Conservation (phyloP, 2,329 filamentous ascomycete genomes). For the Trichoderma endophyticum region DNA sequence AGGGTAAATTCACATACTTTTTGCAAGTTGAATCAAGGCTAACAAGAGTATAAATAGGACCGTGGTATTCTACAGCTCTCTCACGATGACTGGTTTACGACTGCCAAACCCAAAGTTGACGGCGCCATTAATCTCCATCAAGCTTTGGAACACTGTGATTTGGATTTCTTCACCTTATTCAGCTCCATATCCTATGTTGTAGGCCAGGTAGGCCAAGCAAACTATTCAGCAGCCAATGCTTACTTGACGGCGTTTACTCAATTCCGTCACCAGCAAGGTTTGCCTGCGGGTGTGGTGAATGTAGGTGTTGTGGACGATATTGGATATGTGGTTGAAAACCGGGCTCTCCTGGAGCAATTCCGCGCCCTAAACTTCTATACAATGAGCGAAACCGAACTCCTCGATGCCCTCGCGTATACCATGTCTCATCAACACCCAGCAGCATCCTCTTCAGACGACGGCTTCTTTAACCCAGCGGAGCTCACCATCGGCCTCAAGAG, state of each 20-base stretch:
- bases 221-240: constrained; percentile 39
- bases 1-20: not conserved
- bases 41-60: not conserved
- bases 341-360: constrained; percentile 15
- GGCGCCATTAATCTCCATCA: constrained; percentile 35
- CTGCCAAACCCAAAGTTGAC: constrained; percentile 29
- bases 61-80: not conserved
- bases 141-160: constrained; percentile 8
- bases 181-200: constrained; percentile 28
- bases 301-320: constrained; percentile 37
- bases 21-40: not conserved
- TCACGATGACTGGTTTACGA: constrained; percentile 27
- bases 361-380: constrained; percentile 12
- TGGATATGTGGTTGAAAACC: constrained; percentile 33
- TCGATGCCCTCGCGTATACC: constrained; percentile 4
- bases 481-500: constrained; percentile 18
- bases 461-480: not conserved
- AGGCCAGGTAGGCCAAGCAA: constrained; percentile 30
- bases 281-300: constrained; percentile 39
- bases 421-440: constrained; percentile 13
- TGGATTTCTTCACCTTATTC: constrained; percentile 33
- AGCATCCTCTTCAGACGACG: not conserved
- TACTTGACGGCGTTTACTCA: constrained; percentile 40
- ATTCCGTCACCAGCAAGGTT: constrained; percentile 33
- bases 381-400: constrained; percentile 18